Evolutionary conservation across 2,329 filamentous ascomycete species (phyloP).

Genomic region (Xylariaceae sp.): DNA sequence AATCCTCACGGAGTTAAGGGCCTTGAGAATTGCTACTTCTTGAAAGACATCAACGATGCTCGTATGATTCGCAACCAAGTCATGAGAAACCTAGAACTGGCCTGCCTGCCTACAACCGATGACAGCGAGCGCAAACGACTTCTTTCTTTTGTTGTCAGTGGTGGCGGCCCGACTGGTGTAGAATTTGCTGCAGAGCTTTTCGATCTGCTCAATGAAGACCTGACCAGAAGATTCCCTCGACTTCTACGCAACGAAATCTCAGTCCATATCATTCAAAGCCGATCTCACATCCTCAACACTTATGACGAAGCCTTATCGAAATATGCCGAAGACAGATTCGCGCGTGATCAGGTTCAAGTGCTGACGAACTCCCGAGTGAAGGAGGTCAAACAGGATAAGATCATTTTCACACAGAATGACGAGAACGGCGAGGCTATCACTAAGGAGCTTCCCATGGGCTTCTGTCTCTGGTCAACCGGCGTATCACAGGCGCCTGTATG

Average conservation of each 20-base stretch:
- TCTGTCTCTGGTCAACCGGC: constrained; percentile 97
- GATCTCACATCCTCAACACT: constrained; percentile 93
- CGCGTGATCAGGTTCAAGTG: constrained; percentile 85
- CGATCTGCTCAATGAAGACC: constrained; percentile 92
- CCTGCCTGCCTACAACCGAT: constrained; percentile 85
- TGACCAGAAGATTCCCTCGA: constrained; percentile 77
- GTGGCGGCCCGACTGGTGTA: constrained; percentile 92
- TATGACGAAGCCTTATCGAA: constrained; percentile 92
- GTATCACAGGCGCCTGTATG: constrained; percentile 82
- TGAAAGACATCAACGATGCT: constrained; percentile 93
- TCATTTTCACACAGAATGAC: constrained; percentile 80
- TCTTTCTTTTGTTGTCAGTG: constrained; percentile 92
- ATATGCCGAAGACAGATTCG: constrained; percentile 88
- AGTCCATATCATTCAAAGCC: constrained; percentile 92
- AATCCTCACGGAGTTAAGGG: constrained; percentile 96
- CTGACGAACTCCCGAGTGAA: constrained; percentile 91
- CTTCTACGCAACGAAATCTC: constrained; percentile 96
- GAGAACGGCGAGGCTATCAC: constrained; percentile 70
- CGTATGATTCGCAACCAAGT: constrained; percentile 84
- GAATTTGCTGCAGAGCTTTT: constrained; percentile 97
- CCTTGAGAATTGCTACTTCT: constrained; percentile 86
- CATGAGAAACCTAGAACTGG: constrained; percentile 82
- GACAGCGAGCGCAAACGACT: constrained; percentile 84
- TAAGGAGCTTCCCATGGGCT: constrained; percentile 92
- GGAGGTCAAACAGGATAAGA: constrained; percentile 78